Evolutionary conservation across 2,329 filamentous ascomycete species (phyloP), one percentile per base, ranked within the genome.

Genomic region (Drechslerella dactyloides): DNA sequence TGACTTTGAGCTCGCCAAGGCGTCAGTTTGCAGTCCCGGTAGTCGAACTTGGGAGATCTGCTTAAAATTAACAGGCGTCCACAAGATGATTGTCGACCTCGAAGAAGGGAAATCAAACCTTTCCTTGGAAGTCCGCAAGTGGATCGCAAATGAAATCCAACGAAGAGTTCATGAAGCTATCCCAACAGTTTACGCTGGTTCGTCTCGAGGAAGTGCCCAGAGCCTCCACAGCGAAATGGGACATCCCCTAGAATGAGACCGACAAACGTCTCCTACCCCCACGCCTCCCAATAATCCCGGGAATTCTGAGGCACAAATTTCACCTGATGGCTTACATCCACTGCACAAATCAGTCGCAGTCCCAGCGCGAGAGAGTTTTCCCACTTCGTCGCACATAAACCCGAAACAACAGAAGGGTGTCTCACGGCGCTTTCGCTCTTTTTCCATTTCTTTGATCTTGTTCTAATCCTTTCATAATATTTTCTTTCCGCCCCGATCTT

Each of bases 11-110:
- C 21, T 66, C 42, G 61, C 59, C 35, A 73, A 58, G 40, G 62
- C 61, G 4, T 44, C 58, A 35, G 23, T 73, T 11, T 73, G 69
- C 30, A 58, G 56, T n/a, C 48, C 69, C 11, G 69, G 61, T 15
- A 73, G 61, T 23, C 56, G 56, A 11, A 66, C 62, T 21, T 66
- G 69, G 69, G 69, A 73, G 17, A 58, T 66, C 3, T 73, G 69
- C 21, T 60, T 73, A 51, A 73, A 73, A 27, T 33, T 73, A 17
- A 73, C 61, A 1, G 69, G 69, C 17, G 69, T 73, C 11, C 61
- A 65, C 42, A 65, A 61, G 46, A 73, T 73, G 69, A 73, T 73
- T 30, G 60, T 60, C 19, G 69, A 73, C 17, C 60, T 73, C 21
- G 69, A 73, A 30, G 69, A 73, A 33, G 69, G 69, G 17, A 73